A percentile compares a stretch with the other conserved stretches of the same genome.
Conservation (phyloP, 495 filamentous ascomycete genomes). For the Hamigera avellanea region DNA sequence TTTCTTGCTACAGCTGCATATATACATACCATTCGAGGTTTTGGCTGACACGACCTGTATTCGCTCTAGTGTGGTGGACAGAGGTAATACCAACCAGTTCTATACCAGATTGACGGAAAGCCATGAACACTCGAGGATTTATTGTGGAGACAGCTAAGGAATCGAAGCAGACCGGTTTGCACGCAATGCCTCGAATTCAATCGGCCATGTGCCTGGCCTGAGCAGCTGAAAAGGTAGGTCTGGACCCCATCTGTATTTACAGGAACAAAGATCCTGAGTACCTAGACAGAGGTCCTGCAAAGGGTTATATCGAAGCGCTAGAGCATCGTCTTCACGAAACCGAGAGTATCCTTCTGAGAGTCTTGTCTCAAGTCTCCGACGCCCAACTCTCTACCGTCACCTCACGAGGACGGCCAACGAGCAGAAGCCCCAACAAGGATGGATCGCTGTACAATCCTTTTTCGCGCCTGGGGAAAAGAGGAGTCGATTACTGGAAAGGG, state of each 20-base stretch:
- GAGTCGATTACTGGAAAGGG: conserved; percentile 23
- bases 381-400: conserved; percentile 15
- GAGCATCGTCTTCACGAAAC: conserved; percentile 29
- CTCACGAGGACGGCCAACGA: background rate
- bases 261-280: background rate
- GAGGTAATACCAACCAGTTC: conserved; percentile 19
- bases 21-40: too few relatives aligned
- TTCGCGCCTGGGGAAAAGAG: conserved; percentile 17
- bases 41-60: too few relatives aligned
- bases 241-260: background rate
- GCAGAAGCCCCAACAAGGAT: background rate
- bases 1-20: too few relatives aligned
- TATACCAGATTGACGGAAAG: too few relatives aligned
- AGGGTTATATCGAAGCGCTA: conserved; percentile 28
- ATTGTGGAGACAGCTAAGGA: background rate
- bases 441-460: conserved; percentile 10
- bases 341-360: conserved; percentile 19
- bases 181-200: conserved; percentile 24
- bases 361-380: conserved; percentile 21
- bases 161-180: conserved; percentile 20
- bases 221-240: conserved; percentile 25
- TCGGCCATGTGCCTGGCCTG: conserved; percentile 27
- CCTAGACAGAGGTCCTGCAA: conserved; percentile 21
- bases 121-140: too few relatives aligned
- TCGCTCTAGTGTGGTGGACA: conserved; percentile 25